A percentile compares a stretch with the other conserved stretches of the same genome.
Evolutionary conservation across 441 rosid genomes (phyloP).

Genomic region (Erodium texanum): DNA sequence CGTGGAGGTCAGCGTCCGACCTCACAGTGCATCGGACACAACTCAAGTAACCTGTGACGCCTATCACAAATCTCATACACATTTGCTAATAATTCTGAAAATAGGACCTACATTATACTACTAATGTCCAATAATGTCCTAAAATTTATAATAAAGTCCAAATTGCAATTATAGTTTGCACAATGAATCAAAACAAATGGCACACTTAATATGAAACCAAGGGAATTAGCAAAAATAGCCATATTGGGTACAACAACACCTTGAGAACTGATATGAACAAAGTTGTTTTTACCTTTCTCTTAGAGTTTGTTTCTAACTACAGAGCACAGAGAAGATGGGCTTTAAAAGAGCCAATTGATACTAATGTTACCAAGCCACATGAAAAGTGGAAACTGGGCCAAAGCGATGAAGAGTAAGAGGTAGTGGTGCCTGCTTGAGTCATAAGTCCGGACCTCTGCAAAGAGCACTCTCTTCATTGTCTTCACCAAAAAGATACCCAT

Average conservation of each 20-base stretch:
- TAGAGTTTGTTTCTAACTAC: conserved; percentile 21
- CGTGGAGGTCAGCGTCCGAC: conserved; percentile 37
- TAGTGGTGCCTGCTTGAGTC: conserved; percentile 82
- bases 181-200: not conserved
- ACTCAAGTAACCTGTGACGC: not conserved
- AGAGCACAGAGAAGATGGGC: conserved; percentile 17
- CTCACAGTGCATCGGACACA: conserved; percentile 29
- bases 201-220: conserved; percentile 2
- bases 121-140: not conserved
- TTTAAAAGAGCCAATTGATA: conserved; percentile 50
- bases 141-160: not conserved
- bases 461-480: conserved; percentile 84
- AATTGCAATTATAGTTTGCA: not conserved
- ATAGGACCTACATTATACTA: not conserved
- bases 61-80: not conserved
- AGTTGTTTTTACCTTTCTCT: conserved; percentile 2
- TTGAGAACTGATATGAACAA: not conserved
- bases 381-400: conserved; percentile 76
- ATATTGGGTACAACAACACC: not conserved
- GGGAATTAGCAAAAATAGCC: not conserved
- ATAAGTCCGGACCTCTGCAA: conserved; percentile 63
- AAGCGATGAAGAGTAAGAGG: conserved; percentile 67
- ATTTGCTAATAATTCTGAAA: not conserved
- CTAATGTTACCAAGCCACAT: conserved; percentile 83
- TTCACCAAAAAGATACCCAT: conserved; percentile 77